Percentiles rank a stretch among this genome's conserved stretches.
phyloP scores from a whole-genome alignment of 345 rosid species.

The Murraya paniculata region DNA sequence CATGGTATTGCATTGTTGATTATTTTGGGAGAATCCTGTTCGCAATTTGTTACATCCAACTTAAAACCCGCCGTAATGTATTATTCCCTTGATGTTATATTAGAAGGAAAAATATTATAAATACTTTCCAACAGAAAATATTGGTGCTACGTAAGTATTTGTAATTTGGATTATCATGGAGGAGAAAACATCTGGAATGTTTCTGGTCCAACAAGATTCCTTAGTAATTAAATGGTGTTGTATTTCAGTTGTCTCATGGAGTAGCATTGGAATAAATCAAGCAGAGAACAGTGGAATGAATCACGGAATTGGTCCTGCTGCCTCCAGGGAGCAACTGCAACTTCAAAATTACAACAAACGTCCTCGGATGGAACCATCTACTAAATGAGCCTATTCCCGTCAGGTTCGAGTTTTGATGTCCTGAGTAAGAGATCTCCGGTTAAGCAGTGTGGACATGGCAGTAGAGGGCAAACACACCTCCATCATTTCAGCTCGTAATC shows the following conservation, averaged over 20 bases:
- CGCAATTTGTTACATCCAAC: not conserved
- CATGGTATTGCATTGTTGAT: not conserved
- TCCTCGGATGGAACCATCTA: slow-evolving; percentile 7
- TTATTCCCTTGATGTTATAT: not conserved
- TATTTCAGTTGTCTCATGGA: not conserved
- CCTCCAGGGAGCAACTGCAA: not conserved
- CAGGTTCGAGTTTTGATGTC: not conserved
- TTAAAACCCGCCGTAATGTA: not conserved
- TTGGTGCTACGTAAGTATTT: not conserved
- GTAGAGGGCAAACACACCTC: not conserved
- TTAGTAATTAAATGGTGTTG: not conserved
- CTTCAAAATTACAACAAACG: slow-evolving; percentile 16
- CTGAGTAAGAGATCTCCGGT: not conserved
- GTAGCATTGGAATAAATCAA: not conserved
- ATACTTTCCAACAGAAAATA: not conserved
- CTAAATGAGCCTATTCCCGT: not conserved
- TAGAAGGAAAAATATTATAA: not conserved
- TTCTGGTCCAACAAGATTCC: not conserved
- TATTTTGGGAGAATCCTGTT: not conserved
- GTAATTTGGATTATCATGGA: not conserved
- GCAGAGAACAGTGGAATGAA: not conserved
- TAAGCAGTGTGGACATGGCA: not conserved
- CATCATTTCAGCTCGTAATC: not conserved
- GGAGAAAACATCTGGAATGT: not conserved
- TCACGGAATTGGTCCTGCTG: not conserved